A percentile compares a stretch with the other conserved stretches of the same genome.
Conservation (phyloP, 768 basidiomycete species). For the Tylopilus felleus region DNA sequence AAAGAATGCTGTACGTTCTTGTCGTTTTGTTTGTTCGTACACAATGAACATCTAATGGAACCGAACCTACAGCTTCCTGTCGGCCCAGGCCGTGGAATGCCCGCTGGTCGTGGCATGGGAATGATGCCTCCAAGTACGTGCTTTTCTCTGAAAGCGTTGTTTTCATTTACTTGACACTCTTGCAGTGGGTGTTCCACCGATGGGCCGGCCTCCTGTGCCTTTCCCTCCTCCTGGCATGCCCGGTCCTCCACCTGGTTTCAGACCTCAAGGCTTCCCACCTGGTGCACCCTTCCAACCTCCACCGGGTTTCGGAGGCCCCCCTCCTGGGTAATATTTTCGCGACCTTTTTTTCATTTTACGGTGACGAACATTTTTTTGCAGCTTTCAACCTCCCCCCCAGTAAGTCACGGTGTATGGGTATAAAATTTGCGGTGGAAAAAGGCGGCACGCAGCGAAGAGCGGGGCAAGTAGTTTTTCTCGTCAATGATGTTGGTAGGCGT, state of each 20-base stretch:
- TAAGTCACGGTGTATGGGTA: slow-evolving; percentile 17
- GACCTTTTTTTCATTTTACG: not conserved
- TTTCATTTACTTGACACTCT: slow-evolving; percentile 12
- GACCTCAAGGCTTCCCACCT: slow-evolving; percentile 79
- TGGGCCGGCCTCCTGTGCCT: slow-evolving; percentile 66
- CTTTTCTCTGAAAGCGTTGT: slow-evolving; percentile 13
- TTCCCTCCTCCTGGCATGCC: slow-evolving; percentile 79
- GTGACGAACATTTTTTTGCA: slow-evolving; percentile 17
- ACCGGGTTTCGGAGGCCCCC: slow-evolving; percentile 76
- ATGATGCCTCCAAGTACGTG: slow-evolving; percentile 84
- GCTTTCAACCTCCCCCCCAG: slow-evolving; percentile 50
- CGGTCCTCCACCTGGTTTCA: slow-evolving; percentile 82
- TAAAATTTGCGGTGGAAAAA: slow-evolving; percentile 11
- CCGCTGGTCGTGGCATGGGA: slow-evolving; percentile 95
- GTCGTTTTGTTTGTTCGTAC: slow-evolving; percentile 1
- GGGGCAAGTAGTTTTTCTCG: slow-evolving; percentile 24
- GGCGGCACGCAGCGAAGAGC: slow-evolving; percentile 19
- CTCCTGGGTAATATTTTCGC: slow-evolving; percentile 65
- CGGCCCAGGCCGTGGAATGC: slow-evolving; percentile 93
- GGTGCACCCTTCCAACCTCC: slow-evolving; percentile 80
- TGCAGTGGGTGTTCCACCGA: slow-evolving; percentile 56
- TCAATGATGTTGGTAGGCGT: slow-evolving; percentile 19
- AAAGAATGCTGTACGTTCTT: slow-evolving; percentile 64
- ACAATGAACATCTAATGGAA: slow-evolving; percentile 16
- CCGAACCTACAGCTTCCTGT: slow-evolving; percentile 57